Evolutionary conservation across 2,329 filamentous ascomycete genomes (phyloP).

Genomic region (Neonectria magnoliae): DNA sequence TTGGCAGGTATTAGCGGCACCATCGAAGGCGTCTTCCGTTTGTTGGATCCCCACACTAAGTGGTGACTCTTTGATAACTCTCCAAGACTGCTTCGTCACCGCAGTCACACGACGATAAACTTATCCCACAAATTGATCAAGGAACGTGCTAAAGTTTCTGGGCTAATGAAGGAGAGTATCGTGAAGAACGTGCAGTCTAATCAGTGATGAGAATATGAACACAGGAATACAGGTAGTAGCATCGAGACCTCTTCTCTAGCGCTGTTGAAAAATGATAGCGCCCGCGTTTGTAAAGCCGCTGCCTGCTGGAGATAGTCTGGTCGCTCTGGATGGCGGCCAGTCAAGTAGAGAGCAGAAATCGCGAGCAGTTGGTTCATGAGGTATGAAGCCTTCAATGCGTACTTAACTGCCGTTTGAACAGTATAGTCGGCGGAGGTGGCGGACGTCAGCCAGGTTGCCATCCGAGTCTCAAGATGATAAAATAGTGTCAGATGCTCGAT

Average conservation of each 20-base stretch:
- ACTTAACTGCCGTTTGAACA: neutral
- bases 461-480: conserved; percentile 10
- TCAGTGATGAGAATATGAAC: conserved; percentile 14
- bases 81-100: conserved; percentile 1
- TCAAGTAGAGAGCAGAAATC: conserved; percentile 21
- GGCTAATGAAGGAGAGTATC: conserved; percentile 4
- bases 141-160: neutral
- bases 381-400: conserved; percentile 19
- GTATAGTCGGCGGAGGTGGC: neutral
- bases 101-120: conserved; percentile 22
- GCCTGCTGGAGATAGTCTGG: conserved; percentile 3
- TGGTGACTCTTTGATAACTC: neutral
- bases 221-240: conserved; percentile 4
- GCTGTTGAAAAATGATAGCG: conserved; percentile 9
- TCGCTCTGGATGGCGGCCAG: neutral
- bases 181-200: conserved; percentile 13
- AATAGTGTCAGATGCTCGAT: conserved; percentile 20
- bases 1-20: neutral
- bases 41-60: neutral
- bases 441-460: conserved; percentile 13
- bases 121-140: conserved; percentile 10
- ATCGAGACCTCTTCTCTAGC: neutral
- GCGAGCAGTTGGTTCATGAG: conserved; percentile 29
- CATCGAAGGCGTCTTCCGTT: neutral
- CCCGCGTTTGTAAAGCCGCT: conserved; percentile 5